Percentiles rank a stretch among this genome's conserved stretches.
Evolutionary conservation across 2,329 filamentous ascomycete species (phyloP).

Genomic region (Annulohypoxylon truncatum): DNA sequence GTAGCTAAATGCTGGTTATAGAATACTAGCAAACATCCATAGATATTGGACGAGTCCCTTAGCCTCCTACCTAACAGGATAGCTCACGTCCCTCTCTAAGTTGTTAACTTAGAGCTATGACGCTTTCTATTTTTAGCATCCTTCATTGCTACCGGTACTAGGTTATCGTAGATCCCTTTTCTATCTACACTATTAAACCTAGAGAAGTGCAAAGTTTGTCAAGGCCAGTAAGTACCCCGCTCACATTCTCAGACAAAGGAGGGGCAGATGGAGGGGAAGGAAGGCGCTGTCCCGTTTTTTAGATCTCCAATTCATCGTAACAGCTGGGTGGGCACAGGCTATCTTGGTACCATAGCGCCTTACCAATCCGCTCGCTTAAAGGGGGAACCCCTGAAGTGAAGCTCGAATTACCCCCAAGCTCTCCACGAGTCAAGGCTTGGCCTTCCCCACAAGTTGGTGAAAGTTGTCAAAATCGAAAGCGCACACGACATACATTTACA

Average conservation of each 20-base stretch:
- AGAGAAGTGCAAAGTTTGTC: neutral
- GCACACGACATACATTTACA: constrained; percentile 42
- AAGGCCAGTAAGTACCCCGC: constrained; percentile 16
- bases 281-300: constrained; percentile 7
- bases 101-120: neutral
- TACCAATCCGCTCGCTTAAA: constrained; percentile 29
- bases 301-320: constrained; percentile 14
- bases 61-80: neutral
- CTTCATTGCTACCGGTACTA: constrained; percentile 6
- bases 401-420: constrained; percentile 18
- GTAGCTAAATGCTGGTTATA: constrained; percentile 20
- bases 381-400: neutral
- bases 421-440: constrained; percentile 22
- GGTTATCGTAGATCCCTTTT: constrained; percentile 5
- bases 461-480: constrained; percentile 52
- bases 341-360: neutral
- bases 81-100: neutral
- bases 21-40: constrained; percentile 13
- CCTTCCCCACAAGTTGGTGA: constrained; percentile 51
- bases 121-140: neutral
- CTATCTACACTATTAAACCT: neutral
- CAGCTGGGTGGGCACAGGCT: neutral
- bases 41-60: neutral
- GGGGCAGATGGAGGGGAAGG: constrained; percentile 19
- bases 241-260: constrained; percentile 17